Base-by-base conservation (phyloP, 768 basidiomycete genomes). In the Naganishia vishniacii region DNA sequence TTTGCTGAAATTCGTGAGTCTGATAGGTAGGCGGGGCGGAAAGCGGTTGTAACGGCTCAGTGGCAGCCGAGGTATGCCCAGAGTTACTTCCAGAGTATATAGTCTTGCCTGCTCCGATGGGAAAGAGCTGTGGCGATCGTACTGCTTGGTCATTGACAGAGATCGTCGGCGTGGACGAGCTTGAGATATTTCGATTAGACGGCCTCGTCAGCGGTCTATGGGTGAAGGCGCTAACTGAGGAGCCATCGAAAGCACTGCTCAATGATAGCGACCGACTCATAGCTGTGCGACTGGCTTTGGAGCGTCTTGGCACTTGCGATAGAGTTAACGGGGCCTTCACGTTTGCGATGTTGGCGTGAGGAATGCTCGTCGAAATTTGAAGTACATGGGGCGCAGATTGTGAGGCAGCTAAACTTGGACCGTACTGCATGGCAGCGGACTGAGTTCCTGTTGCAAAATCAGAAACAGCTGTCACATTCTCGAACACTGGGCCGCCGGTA, bases 81-180 rank as follows among this genome's bases (percentile, higher is more conserved):
- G 32, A 20, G 53, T 56, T 40, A 6, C 53, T 32, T 23, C 53
- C 13, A 3, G 34, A 23, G 23, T 56, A 56, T 4, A 56, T 56
- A 20, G 53, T 56, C 9, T 56, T 56, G 15, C 53, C 53, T 1
- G 37, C 53, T 2, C 53, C 53, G 37, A 56, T 23, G 1, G 61
- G 61, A 34, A 62, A 62, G 15, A 63, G 16, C 26, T 63, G 62
- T 0, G 48, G 62, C 16, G 62, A 53, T 49, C 44, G 34, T 13
- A 20, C 28, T 25, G 44, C 41, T 11, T 6, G 41, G 11, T 20
- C 49, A 37, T 42, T 11, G 1, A 26, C 40, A 8, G 44, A 23
- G 1, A 8, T 37, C 6, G 31, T 26, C 11, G 32, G 6, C 32
- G 26, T 53, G 26, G 46, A 62, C 7, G 62, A 63, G 28, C 42